Base-by-base conservation (phyloP, 2,329 filamentous ascomycete species). In the Coniella vitis region DNA sequence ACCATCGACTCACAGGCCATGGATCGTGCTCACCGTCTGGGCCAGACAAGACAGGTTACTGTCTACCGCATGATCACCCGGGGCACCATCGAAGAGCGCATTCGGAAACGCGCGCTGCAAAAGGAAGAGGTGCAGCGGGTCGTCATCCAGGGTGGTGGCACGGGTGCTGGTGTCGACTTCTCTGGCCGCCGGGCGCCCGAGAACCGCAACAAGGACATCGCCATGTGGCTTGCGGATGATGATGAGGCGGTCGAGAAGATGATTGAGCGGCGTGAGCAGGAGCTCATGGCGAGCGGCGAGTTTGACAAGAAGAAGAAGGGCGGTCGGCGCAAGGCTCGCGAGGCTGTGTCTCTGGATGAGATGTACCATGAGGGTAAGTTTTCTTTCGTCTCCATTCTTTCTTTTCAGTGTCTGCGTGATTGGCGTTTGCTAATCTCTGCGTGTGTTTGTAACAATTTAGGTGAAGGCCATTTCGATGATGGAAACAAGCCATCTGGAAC, bases 111-210 rank as follows among this genome's bases (percentile, higher is more conserved):
- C 54, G 93, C 93, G 2, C 72, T 96, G 68, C 93, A 98, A 66
- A 98, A 98, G 72, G 93, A 98, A 71, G 93, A 98, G 66, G 93
- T 98, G 56, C 91, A 96, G 67, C 89, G 93, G 47, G 91, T 97
- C 21, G 91, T 96, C 64, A 97, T 97, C 61, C 87, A 87, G 43
- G 93, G 91, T 58, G 90, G 90, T 50, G 90, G 89, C 47, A 78
- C 82, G 36, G 78, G 79, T 56, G 86, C 86, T 48, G 87, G 87
- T 54, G 91, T 97, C 54, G 93, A 97, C 73, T 97, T 98, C 75
- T 97, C 95, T 65, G 93, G 91, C 45, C 84, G 93, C 46, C 81
- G 84, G 55, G 84, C 84, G 53, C 78, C 86, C 4, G 91, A 96
- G 72, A 96, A 94, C 69, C 83, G 90, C 55, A 96, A 94, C 64